Base-by-base conservation (phyloP, 495 filamentous ascomycete genomes). In the Rhypophila decipiens region DNA sequence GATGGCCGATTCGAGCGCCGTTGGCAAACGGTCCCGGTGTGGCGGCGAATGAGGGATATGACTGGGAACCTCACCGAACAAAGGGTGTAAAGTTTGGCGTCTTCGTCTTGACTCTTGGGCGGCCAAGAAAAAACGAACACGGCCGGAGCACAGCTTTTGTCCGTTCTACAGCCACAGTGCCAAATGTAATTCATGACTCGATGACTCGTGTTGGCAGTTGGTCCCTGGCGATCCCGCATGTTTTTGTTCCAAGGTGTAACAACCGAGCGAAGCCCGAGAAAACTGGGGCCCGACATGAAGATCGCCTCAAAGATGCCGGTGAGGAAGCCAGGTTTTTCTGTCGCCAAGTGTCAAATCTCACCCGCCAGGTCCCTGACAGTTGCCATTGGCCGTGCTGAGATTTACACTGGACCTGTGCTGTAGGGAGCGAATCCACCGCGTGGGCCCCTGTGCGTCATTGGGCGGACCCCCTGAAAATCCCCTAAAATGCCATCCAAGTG, bases 381-480 rank as follows among this genome's bases (percentile, higher is more conserved):
- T 31, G 27, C 13, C 27, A n/a, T n/a, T 31, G 27, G 27, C 27
- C 7, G 27, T 7, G 27, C n/a, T n/a, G n/a, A n/a, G n/a, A n/a
- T n/a, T 31, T 13, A 7, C 7, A 31, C 27, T 37, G 35, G 10
- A 37, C 18, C 18, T 5, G 9, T 15, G 35, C 5, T 17, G 8
- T 9, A 37, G 18, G n/a, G 10, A 37, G 5, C 5, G 18, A 37
- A 19, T 12, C 13, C 31, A 34, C 20, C 31, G 22, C 15, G 43
- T 50, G 51, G 46, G 38, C 35, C 40, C 13, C 36, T 18, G 37
- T 47, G 46, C 51, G 51, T 54, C 51, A 54, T 49, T 29, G 39
- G 45, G 42, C 43, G 43, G 46, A 50, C 46, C 50, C 31, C 18
- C 37, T 7, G 46, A 17, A 18, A 39, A 39, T 9, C 8, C 2